These are phyloP conservation scores for Umbilicaria muhlenbergii DNA, from an alignment of 495 filamentous ascomycete species.

Conservation along the genomic window DNA sequence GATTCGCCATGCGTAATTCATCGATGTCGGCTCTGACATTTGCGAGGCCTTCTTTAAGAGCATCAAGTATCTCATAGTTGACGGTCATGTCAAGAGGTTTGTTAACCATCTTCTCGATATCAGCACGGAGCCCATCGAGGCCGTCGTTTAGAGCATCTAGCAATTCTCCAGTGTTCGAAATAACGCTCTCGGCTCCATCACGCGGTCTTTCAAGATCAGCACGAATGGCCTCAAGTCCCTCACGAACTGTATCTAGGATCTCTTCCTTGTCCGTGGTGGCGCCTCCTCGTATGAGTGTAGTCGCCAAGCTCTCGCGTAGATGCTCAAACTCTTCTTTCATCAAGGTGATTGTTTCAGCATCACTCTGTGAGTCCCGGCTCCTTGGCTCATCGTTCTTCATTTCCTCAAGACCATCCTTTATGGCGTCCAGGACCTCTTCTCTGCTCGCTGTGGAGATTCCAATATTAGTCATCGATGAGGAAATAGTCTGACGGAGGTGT, in stretches of 20 bases:
- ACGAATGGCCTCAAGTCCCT: constrained; percentile 52
- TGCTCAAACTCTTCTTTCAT: constrained; percentile 57
- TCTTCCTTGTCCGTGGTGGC: constrained; percentile 40
- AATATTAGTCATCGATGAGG: constrained; percentile 38
- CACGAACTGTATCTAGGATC: constrained; percentile 45
- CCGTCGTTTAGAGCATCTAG: constrained; percentile 75
- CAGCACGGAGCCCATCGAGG: constrained; percentile 51
- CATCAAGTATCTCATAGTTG: constrained; percentile 73
- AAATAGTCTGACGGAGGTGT: constrained; percentile 46
- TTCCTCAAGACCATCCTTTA: constrained; percentile 39
- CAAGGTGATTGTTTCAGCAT: constrained; percentile 35
- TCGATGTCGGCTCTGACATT: constrained; percentile 63
- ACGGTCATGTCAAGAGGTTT: constrained; percentile 68
- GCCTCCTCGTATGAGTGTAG: constrained; percentile 44
- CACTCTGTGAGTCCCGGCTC: constrained; percentile 5
- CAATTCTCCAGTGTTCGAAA: constrained; percentile 54
- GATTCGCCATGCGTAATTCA: constrained; percentile 40
- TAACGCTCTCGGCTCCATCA: constrained; percentile 37
- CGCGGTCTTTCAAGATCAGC: constrained; percentile 42
- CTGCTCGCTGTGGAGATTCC: constrained; percentile 18
- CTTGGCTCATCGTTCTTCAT: constrained; percentile 6
- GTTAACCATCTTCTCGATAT: constrained; percentile 62
- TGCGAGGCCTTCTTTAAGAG: constrained; percentile 63
- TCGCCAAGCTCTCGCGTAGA: constrained; percentile 56
- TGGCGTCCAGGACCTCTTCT: constrained; percentile 45